Evolutionary conservation across 106 monocot genomes (phyloP), one percentile per base, ranked within the genome.

Genomic region (Amphibolis antarctica): DNA sequence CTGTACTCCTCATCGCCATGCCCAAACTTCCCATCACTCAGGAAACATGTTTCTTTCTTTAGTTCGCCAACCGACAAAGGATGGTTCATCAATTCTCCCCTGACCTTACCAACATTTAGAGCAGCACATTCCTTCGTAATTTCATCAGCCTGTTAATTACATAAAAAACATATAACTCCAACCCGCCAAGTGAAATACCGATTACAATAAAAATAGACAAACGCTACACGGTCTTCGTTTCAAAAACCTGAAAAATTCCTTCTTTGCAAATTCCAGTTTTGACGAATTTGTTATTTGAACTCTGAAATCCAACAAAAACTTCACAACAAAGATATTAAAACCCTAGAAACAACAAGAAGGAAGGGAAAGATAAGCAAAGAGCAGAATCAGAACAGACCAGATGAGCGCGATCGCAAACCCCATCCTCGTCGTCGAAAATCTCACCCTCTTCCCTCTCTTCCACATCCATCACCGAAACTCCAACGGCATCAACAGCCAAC

Each of bases 361-460:
- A 54, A 5, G 21, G 9, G 17, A 27, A 63, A 19, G 24, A 0
- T 17, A 64, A 46, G 49, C 30, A 44, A 31, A 53, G 67, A 64
- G 26, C 45, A 26, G 47, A 52, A 21, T 65, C 36, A 43, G 53
- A 72, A 76, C 70, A 77, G 47, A 85, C 69, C 78, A 54, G 62
- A 74, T 60, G 26, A 12, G 58, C 68, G 10, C 25, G 51, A 9
- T 21, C 47, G 15, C 1, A 20, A 24, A 47, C 77, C 46, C 59
- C 77, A 12, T 55, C 84, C 28, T 86, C 91, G 9, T 67, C 71
- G 10, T 77, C 71, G 12, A 82, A 61, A 48, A 92, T 88, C 71
- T 92, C 88, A 6, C 92, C 92, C 66, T 92, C 88, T 64, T 92
- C 92, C 52, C 72, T 66, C 50, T 92, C 22, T 25, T 13, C 22